Evolutionary conservation across 1,284 basidiomycete species (phyloP).

Genomic region (Papiliotrema laurentii): DNA sequence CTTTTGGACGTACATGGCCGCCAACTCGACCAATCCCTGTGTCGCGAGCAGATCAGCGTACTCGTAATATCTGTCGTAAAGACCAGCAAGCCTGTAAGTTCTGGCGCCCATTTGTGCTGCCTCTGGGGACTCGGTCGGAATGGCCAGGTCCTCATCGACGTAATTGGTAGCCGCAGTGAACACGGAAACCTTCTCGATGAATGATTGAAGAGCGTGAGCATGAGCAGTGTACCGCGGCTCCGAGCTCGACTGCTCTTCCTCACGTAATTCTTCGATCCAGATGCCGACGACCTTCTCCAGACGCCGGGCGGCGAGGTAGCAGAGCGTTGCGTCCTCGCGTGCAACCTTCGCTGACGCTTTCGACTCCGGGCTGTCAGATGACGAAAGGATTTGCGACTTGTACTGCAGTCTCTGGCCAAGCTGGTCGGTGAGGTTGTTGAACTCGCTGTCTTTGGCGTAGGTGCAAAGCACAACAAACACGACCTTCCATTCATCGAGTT

Average conservation of each 20-base stretch:
- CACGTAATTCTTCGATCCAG: slow-evolving; percentile 86
- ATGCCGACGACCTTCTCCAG: slow-evolving; percentile 86
- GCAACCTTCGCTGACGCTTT: slow-evolving; percentile 55
- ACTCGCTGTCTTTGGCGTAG: slow-evolving; percentile 82
- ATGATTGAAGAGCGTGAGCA: slow-evolving; percentile 82
- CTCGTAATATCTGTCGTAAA: slow-evolving; percentile 94
- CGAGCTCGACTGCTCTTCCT: slow-evolving; percentile 64
- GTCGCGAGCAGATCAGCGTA: slow-evolving; percentile 89
- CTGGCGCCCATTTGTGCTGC: slow-evolving; percentile 56
- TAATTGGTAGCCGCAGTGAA: slow-evolving; percentile 89
- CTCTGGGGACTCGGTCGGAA: slow-evolving; percentile 48
- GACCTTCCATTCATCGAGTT: slow-evolving; percentile 91
- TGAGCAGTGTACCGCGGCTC: slow-evolving; percentile 74
- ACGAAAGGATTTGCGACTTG: slow-evolving; percentile 61
- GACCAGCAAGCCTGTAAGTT: slow-evolving; percentile 73
- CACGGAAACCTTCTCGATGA: slow-evolving; percentile 94
- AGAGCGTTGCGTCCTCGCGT: slow-evolving; percentile 86
- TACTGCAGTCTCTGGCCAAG: slow-evolving; percentile 87
- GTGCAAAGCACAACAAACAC: slow-evolving; percentile 97
- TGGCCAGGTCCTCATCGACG: slow-evolving; percentile 69
- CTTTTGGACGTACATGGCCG: slow-evolving; percentile 71
- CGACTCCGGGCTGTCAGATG: slow-evolving; percentile 52
- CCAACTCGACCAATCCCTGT: slow-evolving; percentile 82
- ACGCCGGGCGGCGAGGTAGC: slow-evolving; percentile 83
- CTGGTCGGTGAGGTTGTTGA: slow-evolving; percentile 79